Evolutionary conservation across 2,329 filamentous ascomycete species (phyloP), one percentile per base, ranked within the genome.

Genomic region (Colletotrichum sp.): DNA sequence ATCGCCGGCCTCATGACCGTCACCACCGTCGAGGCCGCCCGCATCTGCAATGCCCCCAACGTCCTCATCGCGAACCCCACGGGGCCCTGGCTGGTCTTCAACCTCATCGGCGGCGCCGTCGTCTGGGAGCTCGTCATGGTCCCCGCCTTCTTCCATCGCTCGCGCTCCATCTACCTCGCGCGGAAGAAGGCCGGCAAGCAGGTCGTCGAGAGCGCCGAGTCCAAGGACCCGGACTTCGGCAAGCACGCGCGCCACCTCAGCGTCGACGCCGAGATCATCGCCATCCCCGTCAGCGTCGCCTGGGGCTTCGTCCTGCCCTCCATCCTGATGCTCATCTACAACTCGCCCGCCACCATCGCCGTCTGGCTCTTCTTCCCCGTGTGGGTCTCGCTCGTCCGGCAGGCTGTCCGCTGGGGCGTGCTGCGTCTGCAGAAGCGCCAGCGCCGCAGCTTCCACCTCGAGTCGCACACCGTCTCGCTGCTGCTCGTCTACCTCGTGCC

Each of bases 321-420:
- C 1, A 52, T 86, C 6, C 75, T 87, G 39, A 88, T 90, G 86
- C 83, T 91, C n/a, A 78, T 83, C n/a, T 78, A 85, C 64, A 83
- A 84, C 65, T 78, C 84, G 1, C 83, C 87, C 0, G 78, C 78
- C 15, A 78, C 84, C 24, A 84, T 90, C 36, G 78, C 83, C 8
- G 71, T 86, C n/a, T 91, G 89, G 89, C 84, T 91, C 16, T 85
- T 90, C 79, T 90, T 89, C 80, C 89, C 89, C 0, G 71, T 89
- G 60, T 89, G 87, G 81, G 88, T 90, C 2, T 85, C 86, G 4
- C 74, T 87, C 13, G 75, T 89, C 21, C 87, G 88, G 1, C 83
- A 85, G 68, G 80, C 78, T 9, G 81, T 87, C 36, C 83, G 85
- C 15, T 78, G 71, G 44, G 44, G 72, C 21, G 64, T 84, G 16